Evolutionary conservation across 2,329 filamentous ascomycete species (phyloP).

Genomic region (Xylaria sp.): DNA sequence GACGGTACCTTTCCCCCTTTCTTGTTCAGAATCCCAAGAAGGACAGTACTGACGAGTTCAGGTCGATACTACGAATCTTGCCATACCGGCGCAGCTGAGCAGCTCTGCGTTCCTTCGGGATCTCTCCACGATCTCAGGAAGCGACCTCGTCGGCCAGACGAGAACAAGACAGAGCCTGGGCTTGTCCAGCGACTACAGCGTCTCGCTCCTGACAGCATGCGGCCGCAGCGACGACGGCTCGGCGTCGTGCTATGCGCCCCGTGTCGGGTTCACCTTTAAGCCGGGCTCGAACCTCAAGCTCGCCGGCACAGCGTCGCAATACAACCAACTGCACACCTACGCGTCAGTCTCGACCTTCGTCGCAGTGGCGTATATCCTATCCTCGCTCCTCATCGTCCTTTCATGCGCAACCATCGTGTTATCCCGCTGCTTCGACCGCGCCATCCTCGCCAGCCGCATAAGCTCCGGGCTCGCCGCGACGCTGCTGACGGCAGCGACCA

Average conservation of each 20-base stretch:
- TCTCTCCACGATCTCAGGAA: conserved; percentile 48
- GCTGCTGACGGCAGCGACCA: conserved; percentile 46
- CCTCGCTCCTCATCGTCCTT: conserved; percentile 41
- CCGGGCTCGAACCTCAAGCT: conserved; percentile 50
- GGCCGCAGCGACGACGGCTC: conserved; percentile 39
- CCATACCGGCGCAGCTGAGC: conserved; percentile 48
- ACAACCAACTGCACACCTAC: conserved; percentile 46
- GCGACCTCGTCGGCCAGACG: conserved; percentile 49
- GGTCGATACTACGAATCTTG: conserved; percentile 49
- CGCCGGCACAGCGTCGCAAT: conserved; percentile 41
- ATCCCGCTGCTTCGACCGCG: conserved; percentile 37
- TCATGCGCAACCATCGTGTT: conserved; percentile 42
- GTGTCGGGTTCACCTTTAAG: conserved; percentile 49
- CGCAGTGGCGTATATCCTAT: conserved; percentile 47
- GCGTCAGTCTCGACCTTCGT: conserved; percentile 46
- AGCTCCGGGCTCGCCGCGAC: conserved; percentile 42
- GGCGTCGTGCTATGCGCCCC: conserved; percentile 46
- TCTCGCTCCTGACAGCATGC: conserved; percentile 52
- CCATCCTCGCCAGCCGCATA: conserved; percentile 37
- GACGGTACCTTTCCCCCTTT: conserved; percentile 43
- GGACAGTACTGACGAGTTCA: conserved; percentile 34
- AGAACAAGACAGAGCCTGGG: conserved; percentile 46
- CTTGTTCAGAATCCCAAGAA: not conserved
- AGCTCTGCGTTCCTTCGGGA: conserved; percentile 50
- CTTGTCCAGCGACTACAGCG: conserved; percentile 47